A percentile compares a stretch with the other conserved stretches of the same genome.
These are phyloP conservation scores for Ceratobasidium sp. DNA, from an alignment of 1,284 basidiomycete species.

Conservation along the genomic window DNA sequence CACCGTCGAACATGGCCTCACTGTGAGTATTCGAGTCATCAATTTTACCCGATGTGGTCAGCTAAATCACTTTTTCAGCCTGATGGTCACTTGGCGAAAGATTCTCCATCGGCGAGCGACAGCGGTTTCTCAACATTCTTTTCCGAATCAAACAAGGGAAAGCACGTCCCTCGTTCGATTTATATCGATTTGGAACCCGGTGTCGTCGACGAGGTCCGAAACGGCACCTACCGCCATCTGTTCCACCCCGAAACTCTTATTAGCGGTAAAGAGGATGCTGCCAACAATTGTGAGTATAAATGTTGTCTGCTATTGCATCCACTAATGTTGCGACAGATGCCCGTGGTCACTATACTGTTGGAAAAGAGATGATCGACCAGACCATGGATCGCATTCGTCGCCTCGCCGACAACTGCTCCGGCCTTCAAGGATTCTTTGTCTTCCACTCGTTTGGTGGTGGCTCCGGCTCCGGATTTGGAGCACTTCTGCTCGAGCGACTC, in stretches of 20 bases:
- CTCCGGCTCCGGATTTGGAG: conserved; percentile 97
- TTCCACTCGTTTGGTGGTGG: conserved; percentile 99
- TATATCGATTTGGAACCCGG: conserved; percentile 98
- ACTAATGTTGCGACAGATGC: conserved; percentile 68
- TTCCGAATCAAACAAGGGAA: conserved; percentile 69
- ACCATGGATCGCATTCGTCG: conserved; percentile 97
- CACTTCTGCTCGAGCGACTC: conserved; percentile 93
- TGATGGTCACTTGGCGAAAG: conserved; percentile 86
- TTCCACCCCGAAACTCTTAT: conserved; percentile 99
- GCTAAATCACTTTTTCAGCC: conserved; percentile 61
- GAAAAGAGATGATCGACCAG: conserved; percentile 81
- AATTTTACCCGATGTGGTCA: not conserved
- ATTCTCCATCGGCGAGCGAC: conserved; percentile 77
- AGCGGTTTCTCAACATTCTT: conserved; percentile 97
- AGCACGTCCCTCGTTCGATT: conserved; percentile 97
- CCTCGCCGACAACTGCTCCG: conserved; percentile 96
- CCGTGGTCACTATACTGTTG: conserved; percentile 97
- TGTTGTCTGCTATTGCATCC: conserved; percentile 35
- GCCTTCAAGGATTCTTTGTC: conserved; percentile 99
- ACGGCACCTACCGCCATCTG: conserved; percentile 90
- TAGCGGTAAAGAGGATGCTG: conserved; percentile 98
- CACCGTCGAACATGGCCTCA: conserved; percentile 97
- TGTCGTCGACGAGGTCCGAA: conserved; percentile 95
- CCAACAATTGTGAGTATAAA: conserved; percentile 88
- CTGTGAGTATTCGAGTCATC: conserved; percentile 60